Conservation (phyloP, 2,329 filamentous ascomycete species). For the Colletotrichum coccodes region DNA sequence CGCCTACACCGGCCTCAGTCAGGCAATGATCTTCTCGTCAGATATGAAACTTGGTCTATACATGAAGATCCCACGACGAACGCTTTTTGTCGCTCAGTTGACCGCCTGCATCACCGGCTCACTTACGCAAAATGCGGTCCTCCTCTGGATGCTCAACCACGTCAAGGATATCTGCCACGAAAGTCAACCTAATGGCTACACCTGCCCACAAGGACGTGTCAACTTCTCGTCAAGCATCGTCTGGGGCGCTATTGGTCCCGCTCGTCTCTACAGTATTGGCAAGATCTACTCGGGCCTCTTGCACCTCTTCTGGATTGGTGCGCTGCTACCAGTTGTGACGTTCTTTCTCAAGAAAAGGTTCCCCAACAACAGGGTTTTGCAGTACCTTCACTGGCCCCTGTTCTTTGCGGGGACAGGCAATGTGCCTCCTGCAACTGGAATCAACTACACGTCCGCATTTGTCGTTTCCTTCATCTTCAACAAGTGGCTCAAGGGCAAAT, state of each 20-base stretch:
- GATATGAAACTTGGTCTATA: conserved; percentile 56
- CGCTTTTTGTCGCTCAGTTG: conserved; percentile 69
- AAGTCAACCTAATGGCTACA: conserved; percentile 55
- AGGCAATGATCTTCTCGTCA: conserved; percentile 57
- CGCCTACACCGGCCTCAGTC: conserved; percentile 44
- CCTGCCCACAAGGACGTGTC: conserved; percentile 59
- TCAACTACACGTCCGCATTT: conserved; percentile 28
- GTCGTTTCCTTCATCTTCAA: conserved; percentile 20
- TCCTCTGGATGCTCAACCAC: conserved; percentile 44
- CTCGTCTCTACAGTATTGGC: conserved; percentile 56
- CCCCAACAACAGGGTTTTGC: conserved; percentile 10
- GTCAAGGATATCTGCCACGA: conserved; percentile 52
- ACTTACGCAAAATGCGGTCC: conserved; percentile 50
- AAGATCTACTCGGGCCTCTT: conserved; percentile 57
- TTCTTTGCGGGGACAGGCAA: conserved; percentile 27
- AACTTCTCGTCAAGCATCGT: conserved; percentile 58
- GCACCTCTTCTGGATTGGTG: conserved; percentile 62
- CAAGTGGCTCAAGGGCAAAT: conserved; percentile 31
- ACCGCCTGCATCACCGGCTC: conserved; percentile 63
- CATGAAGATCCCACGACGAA: conserved; percentile 67
- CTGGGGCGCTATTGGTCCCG: conserved; percentile 63
- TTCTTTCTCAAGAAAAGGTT: conserved; percentile 23
- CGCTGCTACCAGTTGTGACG: conserved; percentile 15
- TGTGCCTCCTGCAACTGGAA: conserved; percentile 24
- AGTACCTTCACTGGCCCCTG: conserved; percentile 22